phyloP scores from a whole-genome alignment of 1,284 basidiomycete genomes.

The Sanguinoderma infundibulare region DNA sequence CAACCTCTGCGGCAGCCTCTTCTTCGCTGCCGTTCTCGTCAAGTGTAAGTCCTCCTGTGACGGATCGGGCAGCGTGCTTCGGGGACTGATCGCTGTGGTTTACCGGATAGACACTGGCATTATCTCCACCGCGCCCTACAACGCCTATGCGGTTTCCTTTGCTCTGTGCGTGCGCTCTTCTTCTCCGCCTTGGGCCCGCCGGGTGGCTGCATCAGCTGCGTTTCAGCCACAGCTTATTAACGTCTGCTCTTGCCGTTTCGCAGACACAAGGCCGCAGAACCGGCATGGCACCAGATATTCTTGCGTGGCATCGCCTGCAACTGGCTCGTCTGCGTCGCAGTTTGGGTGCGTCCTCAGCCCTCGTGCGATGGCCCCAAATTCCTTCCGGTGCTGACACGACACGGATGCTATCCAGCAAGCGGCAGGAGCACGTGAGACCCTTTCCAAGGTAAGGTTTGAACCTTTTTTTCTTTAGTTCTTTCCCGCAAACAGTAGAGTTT shows the following conservation, averaged over 20 bases:
- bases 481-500: not conserved
- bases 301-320: conserved; percentile 80
- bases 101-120: conserved; percentile 54
- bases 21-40: conserved; percentile 71
- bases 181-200: no score
- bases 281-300: conserved; percentile 77
- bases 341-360: conserved; percentile 59
- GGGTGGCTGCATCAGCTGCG: not conserved
- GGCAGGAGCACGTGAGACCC: conserved; percentile 69
- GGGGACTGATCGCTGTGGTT: not conserved
- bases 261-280: conserved; percentile 66
- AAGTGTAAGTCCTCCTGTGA: conserved; percentile 50
- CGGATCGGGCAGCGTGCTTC: not conserved
- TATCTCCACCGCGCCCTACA: conserved; percentile 61
- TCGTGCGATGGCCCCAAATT: not conserved
- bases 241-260: not conserved
- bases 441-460: conserved; percentile 59
- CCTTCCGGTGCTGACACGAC: not conserved
- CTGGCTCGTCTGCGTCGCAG: conserved; percentile 78
- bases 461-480: not conserved
- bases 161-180: conserved; percentile 50
- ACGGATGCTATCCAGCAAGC: conserved; percentile 57
- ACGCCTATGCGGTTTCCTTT: conserved; percentile 52
- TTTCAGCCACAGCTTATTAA: not conserved
- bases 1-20: conserved; percentile 72